phyloP scores from a whole-genome alignment of 2,329 filamentous ascomycete species.

The Talaromyces sp. region DNA sequence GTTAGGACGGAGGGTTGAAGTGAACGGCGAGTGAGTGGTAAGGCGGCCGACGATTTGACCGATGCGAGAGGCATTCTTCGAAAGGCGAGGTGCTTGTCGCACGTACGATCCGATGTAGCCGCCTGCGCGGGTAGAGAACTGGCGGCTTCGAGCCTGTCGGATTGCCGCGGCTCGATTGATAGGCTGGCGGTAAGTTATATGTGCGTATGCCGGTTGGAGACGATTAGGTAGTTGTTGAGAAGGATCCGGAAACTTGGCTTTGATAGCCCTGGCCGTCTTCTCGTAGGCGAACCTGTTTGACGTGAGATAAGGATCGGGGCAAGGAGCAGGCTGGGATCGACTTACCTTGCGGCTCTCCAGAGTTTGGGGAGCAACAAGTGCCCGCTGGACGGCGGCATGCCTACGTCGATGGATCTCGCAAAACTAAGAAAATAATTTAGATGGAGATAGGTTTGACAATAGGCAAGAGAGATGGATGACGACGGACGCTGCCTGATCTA shows the following conservation, averaged over 20 bases:
- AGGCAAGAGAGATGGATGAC: slow-evolving; percentile 10
- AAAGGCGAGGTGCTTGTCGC: slow-evolving; percentile 41
- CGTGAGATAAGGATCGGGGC: not conserved
- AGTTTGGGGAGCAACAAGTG: slow-evolving; percentile 46
- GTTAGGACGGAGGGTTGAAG: slow-evolving; percentile 82
- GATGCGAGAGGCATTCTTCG: slow-evolving; percentile 52
- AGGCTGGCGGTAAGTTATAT: slow-evolving; percentile 53
- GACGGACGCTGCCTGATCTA: slow-evolving; percentile 21
- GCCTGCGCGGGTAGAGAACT: slow-evolving; percentile 53
- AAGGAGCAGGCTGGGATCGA: not conserved
- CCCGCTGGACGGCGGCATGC: slow-evolving; percentile 45
- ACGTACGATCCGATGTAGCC: slow-evolving; percentile 48
- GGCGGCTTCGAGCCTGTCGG: slow-evolving; percentile 59
- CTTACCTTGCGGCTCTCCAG: slow-evolving; percentile 44
- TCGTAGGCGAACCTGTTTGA: slow-evolving; percentile 41
- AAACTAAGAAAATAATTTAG: slow-evolving; percentile 4
- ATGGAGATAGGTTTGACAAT: slow-evolving; percentile 3
- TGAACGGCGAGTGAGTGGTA: slow-evolving; percentile 76
- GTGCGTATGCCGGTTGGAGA: slow-evolving; percentile 56
- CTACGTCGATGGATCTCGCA: slow-evolving; percentile 14
- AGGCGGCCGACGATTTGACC: slow-evolving; percentile 55
- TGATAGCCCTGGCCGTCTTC: slow-evolving; percentile 40
- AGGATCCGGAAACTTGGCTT: slow-evolving; percentile 37
- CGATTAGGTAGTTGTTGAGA: slow-evolving; percentile 38
- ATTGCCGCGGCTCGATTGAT: slow-evolving; percentile 58